Evolutionary conservation across 805 yeast species (phyloP).

Genomic region (Zygotorulaspora florentina): DNA sequence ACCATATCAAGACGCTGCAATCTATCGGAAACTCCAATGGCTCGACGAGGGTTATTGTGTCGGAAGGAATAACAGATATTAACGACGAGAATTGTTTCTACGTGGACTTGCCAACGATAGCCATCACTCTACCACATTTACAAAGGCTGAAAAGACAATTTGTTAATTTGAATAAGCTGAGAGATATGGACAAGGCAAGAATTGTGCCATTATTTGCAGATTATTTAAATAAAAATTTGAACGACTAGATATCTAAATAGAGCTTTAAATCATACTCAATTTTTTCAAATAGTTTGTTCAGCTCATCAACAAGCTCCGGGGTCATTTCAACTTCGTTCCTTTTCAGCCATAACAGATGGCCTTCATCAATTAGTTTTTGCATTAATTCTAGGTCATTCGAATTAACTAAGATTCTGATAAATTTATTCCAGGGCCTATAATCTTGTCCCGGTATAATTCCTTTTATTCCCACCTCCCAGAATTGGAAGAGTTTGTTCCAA

Average conservation of each 20-base stretch:
- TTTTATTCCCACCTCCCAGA: slow-evolving; percentile 24
- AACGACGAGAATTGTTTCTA: slow-evolving; percentile 38
- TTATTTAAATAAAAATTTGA: slow-evolving; percentile 62
- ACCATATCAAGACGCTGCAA: slow-evolving; percentile 36
- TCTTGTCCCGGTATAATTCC: slow-evolving; percentile 15
- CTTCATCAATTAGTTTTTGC: slow-evolving; percentile 18
- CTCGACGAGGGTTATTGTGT: slow-evolving; percentile 42
- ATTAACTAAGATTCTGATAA: slow-evolving; percentile 17
- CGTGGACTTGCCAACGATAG: slow-evolving; percentile 59
- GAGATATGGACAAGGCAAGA: slow-evolving; percentile 65
- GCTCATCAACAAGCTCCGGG: slow-evolving; percentile 13
- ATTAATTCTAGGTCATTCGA: slow-evolving; percentile 17
- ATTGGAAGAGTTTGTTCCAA: slow-evolving; percentile 23
- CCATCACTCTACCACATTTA: slow-evolving; percentile 67
- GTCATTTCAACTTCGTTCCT: slow-evolving; percentile 22
- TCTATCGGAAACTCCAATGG: slow-evolving; percentile 48
- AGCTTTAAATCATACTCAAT: slow-evolving; percentile 11
- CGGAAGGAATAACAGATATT: slow-evolving; percentile 36
- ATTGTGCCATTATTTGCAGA: slow-evolving; percentile 73
- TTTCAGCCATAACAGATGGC: slow-evolving; percentile 26
- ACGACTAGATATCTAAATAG: slow-evolving; percentile 16
- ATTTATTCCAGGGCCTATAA: slow-evolving; percentile 27
- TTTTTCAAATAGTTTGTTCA: slow-evolving; percentile 16
- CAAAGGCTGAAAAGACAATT: slow-evolving; percentile 83
- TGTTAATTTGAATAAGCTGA: slow-evolving; percentile 72